Conservation (phyloP, 768 basidiomycete genomes). For the Suillus discolor region DNA sequence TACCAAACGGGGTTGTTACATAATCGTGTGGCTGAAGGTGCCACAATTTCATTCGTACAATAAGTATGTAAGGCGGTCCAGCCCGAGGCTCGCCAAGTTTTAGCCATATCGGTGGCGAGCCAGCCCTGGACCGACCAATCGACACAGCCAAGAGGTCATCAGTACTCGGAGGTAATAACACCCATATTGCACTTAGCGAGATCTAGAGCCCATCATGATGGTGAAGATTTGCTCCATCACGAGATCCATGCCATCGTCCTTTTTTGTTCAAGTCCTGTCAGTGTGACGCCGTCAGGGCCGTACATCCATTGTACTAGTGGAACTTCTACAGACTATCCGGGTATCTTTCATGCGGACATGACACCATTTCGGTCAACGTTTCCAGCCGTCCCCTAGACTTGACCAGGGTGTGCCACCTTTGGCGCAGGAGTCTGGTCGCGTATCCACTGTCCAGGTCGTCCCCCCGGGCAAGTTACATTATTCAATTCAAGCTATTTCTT, state of each 20-base stretch:
- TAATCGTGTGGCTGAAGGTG: no score
- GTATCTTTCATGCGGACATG: background rate
- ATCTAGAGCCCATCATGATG: no score
- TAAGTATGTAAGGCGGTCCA: no score
- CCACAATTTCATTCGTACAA: no score
- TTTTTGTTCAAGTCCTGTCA: background rate
- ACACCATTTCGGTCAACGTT: background rate
- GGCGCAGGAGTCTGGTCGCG: background rate
- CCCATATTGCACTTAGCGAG: no score
- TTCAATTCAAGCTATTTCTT: background rate
- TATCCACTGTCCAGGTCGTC: background rate
- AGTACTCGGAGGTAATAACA: no score
- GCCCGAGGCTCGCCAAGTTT: no score
- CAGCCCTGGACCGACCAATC: no score
- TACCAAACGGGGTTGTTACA: no score
- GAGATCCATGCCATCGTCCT: background rate
- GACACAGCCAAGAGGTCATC: no score
- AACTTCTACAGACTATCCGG: background rate
- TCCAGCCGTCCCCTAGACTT: background rate
- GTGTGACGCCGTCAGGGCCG: background rate
- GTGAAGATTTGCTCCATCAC: no score
- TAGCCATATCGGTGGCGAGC: no score
- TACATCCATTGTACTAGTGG: background rate
- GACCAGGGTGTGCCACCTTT: background rate
- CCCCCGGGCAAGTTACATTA: background rate